Base-by-base conservation (phyloP, 202 grass and related monocot species). In the Dendrocalamus latiflorus region DNA sequence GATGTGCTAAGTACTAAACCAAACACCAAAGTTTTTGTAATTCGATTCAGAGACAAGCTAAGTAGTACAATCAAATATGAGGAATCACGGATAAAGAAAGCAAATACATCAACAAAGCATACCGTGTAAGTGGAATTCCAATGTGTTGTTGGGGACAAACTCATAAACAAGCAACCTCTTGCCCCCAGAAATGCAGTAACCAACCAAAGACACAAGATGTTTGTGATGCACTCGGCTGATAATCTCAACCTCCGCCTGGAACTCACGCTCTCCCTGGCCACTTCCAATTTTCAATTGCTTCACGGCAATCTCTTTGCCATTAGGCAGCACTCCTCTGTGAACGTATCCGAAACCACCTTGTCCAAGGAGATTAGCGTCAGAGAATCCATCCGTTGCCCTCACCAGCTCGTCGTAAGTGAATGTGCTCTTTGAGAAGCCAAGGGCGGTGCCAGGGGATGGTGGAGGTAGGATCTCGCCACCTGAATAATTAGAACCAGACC, bases 331-430 rank as follows among this genome's bases (percentile, higher is more conserved):
- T 72, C 96, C 96, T 83, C 87, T 91, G 74, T 92, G 93, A 71
- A 98, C 96, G 24, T 90, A 90, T 3, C 91, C 89, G 61, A 98
- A 98, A 83, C 96, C 96, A 81, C 96, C 96, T 93, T 95, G 89
- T 11, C 96, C 96, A 44, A 98, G 91, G 77, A 95, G 89, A 91
- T 98, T 98, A 54, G 74, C 83, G 84, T 87, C 89, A 4, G 89
- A 90, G 68, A 98, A 98, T 50, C 91, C 89, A 58, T 95, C 74
- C 4, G 96, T 98, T 39, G 91, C 93, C 60, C 79, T 74, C 50
- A 86, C 48, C 37, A 98, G 77, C 70, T 98, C 93, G 50, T 98
- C 87, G 11, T 93, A 95, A 6, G 89, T 94, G 78, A 98, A 98
- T 38, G 76, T 90, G 85, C 91, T 93, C 69, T 93, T 95, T 0